Conservation (phyloP, 164 flowering plant species). For the Nymphaea colorata region DNA sequence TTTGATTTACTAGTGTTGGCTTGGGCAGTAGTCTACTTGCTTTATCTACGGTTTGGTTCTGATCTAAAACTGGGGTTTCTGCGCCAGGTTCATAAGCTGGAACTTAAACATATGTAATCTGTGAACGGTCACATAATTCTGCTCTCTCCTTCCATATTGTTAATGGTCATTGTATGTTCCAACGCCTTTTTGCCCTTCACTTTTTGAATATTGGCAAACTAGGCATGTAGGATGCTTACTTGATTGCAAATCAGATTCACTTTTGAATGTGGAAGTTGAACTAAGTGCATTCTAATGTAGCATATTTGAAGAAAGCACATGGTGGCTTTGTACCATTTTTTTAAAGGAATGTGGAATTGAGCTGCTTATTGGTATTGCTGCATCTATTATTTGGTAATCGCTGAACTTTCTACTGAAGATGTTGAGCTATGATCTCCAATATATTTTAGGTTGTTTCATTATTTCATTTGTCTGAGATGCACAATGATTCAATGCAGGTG, state of each 20-base stretch:
- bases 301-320: not conserved
- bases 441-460: no score
- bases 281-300: no score
- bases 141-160: not conserved
- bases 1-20: not conserved
- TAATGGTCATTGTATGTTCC: not conserved
- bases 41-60: not conserved
- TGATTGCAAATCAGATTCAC: no score
- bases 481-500: no score
- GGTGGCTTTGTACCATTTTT: not conserved
- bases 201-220: not conserved
- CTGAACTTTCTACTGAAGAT: no score
- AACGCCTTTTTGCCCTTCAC: not conserved
- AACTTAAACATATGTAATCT: not conserved
- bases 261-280: no score
- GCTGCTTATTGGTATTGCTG: not conserved
- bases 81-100: not conserved
- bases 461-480: no score
- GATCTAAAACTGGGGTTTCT: not conserved
- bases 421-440: no score
- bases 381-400: no score
- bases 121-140: not conserved
- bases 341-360: not conserved
- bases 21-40: not conserved
- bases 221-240: no score